These are phyloP conservation scores for Rheum nobile DNA, from an alignment of 148 eudicot genomes.

Conservation along the genomic window DNA sequence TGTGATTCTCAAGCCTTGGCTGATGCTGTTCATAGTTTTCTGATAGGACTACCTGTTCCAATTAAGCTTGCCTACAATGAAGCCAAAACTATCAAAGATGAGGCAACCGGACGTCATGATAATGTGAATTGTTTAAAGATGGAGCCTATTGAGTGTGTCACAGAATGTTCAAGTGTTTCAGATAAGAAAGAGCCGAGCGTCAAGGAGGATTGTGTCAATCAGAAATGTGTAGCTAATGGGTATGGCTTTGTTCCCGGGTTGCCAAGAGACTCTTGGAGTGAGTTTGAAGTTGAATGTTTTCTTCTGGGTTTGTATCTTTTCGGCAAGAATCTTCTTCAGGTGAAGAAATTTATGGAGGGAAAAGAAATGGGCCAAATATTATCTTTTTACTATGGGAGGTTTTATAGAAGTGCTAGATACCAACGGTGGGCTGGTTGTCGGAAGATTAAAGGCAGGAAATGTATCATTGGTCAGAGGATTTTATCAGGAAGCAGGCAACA, in stretches of 20 bases:
- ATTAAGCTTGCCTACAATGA: slow-evolving; percentile 20
- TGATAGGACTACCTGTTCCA: slow-evolving; percentile 35
- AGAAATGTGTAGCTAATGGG: slow-evolving; percentile 8
- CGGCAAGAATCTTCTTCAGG: slow-evolving; percentile 15
- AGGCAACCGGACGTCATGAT: neutral
- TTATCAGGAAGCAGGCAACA: slow-evolving; percentile 49
- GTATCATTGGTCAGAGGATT: slow-evolving; percentile 30
- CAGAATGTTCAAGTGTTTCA: neutral
- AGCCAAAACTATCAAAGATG: neutral
- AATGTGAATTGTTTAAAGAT: neutral
- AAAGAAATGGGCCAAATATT: slow-evolving; percentile 34
- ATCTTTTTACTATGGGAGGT: slow-evolving; percentile 37
- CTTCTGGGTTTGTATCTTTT: slow-evolving; percentile 21
- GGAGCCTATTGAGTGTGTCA: neutral
- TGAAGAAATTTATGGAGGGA: slow-evolving; percentile 16
- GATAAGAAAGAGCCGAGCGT: neutral
- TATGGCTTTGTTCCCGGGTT: slow-evolving; percentile 27
- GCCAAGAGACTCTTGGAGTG: slow-evolving; percentile 16
- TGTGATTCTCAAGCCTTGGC: slow-evolving; percentile 9
- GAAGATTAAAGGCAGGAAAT: slow-evolving; percentile 30
- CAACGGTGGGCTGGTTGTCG: slow-evolving; percentile 42
- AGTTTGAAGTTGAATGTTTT: slow-evolving; percentile 15
- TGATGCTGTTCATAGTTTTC: slow-evolving; percentile 10
- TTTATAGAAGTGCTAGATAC: slow-evolving; percentile 28
- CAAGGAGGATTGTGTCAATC: neutral